Evolutionary conservation across 768 basidiomycete genomes (phyloP).

Genomic region (Tulasnella sp.): DNA sequence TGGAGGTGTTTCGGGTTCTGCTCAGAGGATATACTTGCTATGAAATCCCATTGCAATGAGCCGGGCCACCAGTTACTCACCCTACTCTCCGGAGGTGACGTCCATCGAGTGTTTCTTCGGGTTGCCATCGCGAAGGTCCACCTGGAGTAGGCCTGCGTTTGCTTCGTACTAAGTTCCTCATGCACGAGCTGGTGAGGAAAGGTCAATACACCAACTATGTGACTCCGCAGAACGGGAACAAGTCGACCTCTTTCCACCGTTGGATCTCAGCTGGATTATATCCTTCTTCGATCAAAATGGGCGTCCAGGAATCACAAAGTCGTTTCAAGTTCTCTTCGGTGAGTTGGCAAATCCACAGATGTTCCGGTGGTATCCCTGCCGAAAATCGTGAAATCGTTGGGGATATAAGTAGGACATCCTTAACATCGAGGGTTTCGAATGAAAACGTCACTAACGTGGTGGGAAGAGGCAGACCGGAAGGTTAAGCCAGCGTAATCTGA

Average conservation of each 20-base stretch:
- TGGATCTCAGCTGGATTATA: not conserved
- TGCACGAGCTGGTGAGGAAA: not conserved
- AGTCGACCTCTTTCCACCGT: not conserved
- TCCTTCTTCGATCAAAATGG: not conserved
- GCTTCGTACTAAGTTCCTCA: not conserved
- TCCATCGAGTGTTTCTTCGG: not conserved
- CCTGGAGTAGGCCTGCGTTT: not conserved
- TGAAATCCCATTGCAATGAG: too few relatives aligned
- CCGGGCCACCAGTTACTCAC: too few relatives aligned
- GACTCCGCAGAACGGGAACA: not conserved
- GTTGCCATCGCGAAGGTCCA: not conserved
- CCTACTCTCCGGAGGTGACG: not conserved
- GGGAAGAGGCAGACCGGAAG: slow-evolving; percentile 8
- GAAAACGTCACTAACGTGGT: not conserved
- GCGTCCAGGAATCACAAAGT: not conserved
- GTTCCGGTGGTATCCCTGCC: not conserved
- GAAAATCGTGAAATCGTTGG: not conserved
- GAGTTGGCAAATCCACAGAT: not conserved
- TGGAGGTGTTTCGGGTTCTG: too few relatives aligned
- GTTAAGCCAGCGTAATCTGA: not conserved
- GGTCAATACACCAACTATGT: not conserved
- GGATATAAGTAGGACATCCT: too few relatives aligned
- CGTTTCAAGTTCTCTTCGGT: not conserved
- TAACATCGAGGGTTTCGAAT: not conserved
- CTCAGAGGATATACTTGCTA: too few relatives aligned